Conservation (phyloP, 495 filamentous ascomycete genomes). For the Trichoderma reesei region DNA sequence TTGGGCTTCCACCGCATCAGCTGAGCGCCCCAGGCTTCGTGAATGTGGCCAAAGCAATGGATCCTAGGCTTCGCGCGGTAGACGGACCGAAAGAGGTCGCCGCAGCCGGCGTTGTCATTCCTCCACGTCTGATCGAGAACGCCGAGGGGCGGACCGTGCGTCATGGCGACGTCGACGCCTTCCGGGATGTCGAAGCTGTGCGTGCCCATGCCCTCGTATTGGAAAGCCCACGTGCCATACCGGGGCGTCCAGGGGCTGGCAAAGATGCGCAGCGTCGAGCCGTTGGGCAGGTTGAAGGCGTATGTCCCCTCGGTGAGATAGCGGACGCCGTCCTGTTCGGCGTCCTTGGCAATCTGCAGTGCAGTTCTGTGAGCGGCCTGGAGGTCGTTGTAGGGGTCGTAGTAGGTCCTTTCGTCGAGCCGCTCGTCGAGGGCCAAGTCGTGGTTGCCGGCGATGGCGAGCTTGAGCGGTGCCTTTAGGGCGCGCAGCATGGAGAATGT, state of each 20-base stretch:
- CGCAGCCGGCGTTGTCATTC: conserved; percentile 40
- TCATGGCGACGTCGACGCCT: conserved; percentile 54
- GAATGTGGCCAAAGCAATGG: conserved; percentile 64
- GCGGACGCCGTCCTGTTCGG: conserved; percentile 41
- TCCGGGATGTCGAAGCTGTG: conserved; percentile 39
- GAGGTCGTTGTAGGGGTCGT: conserved; percentile 13
- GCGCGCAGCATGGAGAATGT: conserved; percentile 41
- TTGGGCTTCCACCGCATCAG: conserved; percentile 42
- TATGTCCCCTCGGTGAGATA: conserved; percentile 58
- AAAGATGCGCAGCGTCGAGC: conserved; percentile 51
- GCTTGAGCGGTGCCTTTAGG: conserved; percentile 22
- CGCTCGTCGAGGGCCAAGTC: conserved; percentile 53
- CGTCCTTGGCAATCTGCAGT: conserved; percentile 20
- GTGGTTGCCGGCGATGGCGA: conserved; percentile 70
- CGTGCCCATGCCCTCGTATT: conserved; percentile 39
- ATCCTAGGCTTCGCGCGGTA: conserved; percentile 40
- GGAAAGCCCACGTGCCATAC: conserved; percentile 52
- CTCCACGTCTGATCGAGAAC: conserved; percentile 39
- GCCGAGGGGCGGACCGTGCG: conserved; percentile 56
- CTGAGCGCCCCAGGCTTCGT: conserved; percentile 57
- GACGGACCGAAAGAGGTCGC: conserved; percentile 41
- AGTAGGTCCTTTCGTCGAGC: background rate
- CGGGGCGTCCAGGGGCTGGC: conserved; percentile 56
- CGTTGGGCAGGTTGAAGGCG: conserved; percentile 43
- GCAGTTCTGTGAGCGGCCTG: conserved; percentile 10